phyloP scores from a whole-genome alignment of 148 eudicot genomes.

The Arctostaphylos glauca region DNA sequence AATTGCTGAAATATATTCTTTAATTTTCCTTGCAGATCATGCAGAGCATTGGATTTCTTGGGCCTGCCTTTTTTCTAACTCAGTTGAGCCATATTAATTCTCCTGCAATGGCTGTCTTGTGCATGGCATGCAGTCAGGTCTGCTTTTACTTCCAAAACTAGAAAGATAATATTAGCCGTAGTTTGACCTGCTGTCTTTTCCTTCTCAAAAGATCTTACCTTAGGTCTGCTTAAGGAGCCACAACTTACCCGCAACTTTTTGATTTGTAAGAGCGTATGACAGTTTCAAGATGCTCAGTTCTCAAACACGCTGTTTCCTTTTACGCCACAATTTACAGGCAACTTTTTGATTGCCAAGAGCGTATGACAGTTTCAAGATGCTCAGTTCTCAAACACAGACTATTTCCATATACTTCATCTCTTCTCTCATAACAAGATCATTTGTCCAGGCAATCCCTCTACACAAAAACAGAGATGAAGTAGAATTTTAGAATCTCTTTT shows the following conservation, averaged over 20 bases:
- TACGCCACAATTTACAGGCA: neutral
- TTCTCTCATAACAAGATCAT: neutral
- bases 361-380: neutral
- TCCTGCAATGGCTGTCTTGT: slow-evolving; percentile 89
- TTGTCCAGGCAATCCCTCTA: neutral
- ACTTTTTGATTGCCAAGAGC: neutral
- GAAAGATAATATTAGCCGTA: neutral
- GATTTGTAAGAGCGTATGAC: neutral
- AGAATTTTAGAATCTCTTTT: neutral
- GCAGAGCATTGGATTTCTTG: slow-evolving; percentile 94
- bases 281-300: neutral
- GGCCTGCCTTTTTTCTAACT: slow-evolving; percentile 96
- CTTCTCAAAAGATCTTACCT: neutral
- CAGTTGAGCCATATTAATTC: slow-evolving; percentile 88
- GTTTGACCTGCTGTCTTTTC: neutral
- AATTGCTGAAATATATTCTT: neutral
- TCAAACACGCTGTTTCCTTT: neutral
- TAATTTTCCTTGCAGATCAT: slow-evolving; percentile 51
- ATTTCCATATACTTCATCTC: neutral
- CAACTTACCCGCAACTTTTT: neutral
- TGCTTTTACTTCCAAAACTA: slow-evolving; percentile 15
- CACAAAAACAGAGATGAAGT: neutral
- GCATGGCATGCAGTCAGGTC: slow-evolving; percentile 99
- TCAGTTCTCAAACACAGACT: neutral
- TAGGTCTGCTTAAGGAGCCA: neutral